These are phyloP conservation scores for Lactifluus hygrophoroides DNA, from an alignment of 768 basidiomycete genomes.

Conservation along the genomic window DNA sequence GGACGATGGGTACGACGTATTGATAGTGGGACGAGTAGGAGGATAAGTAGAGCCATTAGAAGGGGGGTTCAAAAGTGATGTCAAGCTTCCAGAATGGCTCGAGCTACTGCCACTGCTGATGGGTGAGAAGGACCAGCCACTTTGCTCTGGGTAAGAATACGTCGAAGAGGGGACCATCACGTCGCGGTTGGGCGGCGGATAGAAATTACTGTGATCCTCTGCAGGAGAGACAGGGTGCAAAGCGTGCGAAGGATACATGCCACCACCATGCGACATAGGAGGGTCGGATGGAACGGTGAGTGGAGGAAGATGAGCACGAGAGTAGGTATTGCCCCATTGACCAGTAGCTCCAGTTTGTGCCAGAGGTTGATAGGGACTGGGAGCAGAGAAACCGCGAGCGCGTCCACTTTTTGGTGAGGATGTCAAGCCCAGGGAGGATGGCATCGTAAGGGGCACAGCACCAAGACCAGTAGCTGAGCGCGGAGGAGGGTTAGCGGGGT, in stretches of 20 bases:
- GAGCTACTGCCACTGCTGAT: constrained; percentile 46
- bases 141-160: constrained; percentile 56
- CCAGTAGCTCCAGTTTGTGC: constrained; percentile 46
- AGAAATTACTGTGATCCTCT: constrained; percentile 53
- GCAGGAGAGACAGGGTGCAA: constrained; percentile 61
- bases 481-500: constrained; percentile 64
- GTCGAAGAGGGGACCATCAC: constrained; percentile 42
- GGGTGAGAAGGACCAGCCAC: constrained; percentile 39
- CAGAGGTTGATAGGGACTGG: constrained; percentile 70
- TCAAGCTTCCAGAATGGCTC: constrained; percentile 63
- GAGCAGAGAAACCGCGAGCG: constrained; percentile 65
- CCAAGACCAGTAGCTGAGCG: constrained; percentile 70
- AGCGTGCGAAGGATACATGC: constrained; percentile 50
- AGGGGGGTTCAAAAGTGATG: constrained; percentile 65
- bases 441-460: constrained; percentile 55
- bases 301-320: constrained; percentile 53
- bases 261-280: constrained; percentile 45
- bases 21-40: constrained; percentile 54
- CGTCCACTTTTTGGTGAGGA: constrained; percentile 49
- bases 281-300: constrained; percentile 77
- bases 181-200: constrained; percentile 27
- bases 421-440: constrained; percentile 36
- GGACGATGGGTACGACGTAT: constrained; percentile 51
- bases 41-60: constrained; percentile 38
- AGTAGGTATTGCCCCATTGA: constrained; percentile 46